Evolutionary conservation across 805 yeast species (phyloP).

Genomic region (Candida ovalis): DNA sequence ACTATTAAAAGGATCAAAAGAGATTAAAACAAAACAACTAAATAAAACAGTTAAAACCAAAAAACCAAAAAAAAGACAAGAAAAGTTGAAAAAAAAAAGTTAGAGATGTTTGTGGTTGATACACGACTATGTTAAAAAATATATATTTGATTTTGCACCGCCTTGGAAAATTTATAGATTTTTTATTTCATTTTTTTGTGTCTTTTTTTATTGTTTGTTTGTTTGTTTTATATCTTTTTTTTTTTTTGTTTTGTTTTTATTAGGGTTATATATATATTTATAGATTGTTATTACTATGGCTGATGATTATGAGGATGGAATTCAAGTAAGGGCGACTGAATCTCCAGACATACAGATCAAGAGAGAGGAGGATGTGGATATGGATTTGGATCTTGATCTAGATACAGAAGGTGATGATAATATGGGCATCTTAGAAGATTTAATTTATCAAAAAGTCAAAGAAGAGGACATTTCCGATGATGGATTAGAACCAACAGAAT

Average conservation of each 20-base stretch:
- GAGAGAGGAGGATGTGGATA: not conserved
- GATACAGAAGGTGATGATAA: not conserved
- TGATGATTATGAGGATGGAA: too few relatives aligned
- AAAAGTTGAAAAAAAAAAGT: not conserved
- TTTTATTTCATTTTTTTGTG: not conserved
- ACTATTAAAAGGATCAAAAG: not conserved
- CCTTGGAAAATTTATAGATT: not conserved
- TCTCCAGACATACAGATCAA: too few relatives aligned
- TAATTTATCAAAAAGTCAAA: too few relatives aligned
- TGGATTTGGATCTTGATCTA: not conserved
- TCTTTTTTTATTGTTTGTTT: not conserved
- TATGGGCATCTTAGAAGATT: too few relatives aligned
- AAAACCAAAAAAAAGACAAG: not conserved
- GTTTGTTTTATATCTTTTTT: too few relatives aligned
- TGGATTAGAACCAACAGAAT: too few relatives aligned
- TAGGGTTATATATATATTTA: too few relatives aligned
- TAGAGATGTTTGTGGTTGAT: not conserved
- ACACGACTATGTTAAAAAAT: not conserved
- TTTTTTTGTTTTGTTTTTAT: too few relatives aligned
- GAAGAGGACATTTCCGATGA: too few relatives aligned
- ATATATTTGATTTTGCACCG: not conserved
- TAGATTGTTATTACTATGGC: too few relatives aligned
- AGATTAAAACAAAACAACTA: not conserved
- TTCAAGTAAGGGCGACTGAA: too few relatives aligned
- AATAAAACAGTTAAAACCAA: too few relatives aligned